These are phyloP conservation scores for Microthyrium microscopicum DNA, from an alignment of 2,329 filamentous ascomycete genomes.

Conservation along the genomic window DNA sequence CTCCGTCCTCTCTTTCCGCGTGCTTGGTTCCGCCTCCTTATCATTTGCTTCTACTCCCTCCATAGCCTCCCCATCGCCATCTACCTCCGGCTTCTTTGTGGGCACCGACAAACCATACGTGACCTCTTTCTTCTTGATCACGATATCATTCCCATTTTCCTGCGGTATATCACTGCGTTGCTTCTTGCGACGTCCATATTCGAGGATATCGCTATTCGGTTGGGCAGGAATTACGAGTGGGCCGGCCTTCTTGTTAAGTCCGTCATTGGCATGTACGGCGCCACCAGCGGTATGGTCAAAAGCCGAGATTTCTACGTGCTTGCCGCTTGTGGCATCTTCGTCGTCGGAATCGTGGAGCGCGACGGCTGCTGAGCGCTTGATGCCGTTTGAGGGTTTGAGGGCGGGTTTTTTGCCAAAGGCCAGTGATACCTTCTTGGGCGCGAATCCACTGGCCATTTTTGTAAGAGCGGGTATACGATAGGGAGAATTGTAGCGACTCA, in stretches of 20 bases:
- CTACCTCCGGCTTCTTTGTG: background rate
- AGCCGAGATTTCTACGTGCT: slow-evolving; percentile 30
- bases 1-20: slow-evolving; percentile 29
- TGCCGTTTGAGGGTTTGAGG: slow-evolving; percentile 2
- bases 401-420: too few relatives aligned
- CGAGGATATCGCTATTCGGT: slow-evolving; percentile 46
- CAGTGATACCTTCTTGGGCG: too few relatives aligned
- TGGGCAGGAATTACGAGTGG: slow-evolving; percentile 41
- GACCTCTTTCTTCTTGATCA: slow-evolving; percentile 5
- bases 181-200: slow-evolving; percentile 32
- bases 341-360: slow-evolving; percentile 7
- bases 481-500: too few relatives aligned
- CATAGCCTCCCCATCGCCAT: background rate
- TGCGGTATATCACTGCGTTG: slow-evolving; percentile 40
- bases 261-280: slow-evolving; percentile 20
- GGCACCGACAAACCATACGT: slow-evolving; percentile 5
- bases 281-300: slow-evolving; percentile 36
- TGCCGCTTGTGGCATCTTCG: slow-evolving; percentile 4
- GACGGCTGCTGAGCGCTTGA: slow-evolving; percentile 1
- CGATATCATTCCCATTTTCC: slow-evolving; percentile 12
- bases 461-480: too few relatives aligned
- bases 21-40: slow-evolving; percentile 21
- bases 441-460: too few relatives aligned
- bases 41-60: slow-evolving; percentile 24
- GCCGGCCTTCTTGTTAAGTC: slow-evolving; percentile 22